These are phyloP conservation scores for Barnettozyma salicaria DNA, from an alignment of 805 yeast species.

Conservation along the genomic window DNA sequence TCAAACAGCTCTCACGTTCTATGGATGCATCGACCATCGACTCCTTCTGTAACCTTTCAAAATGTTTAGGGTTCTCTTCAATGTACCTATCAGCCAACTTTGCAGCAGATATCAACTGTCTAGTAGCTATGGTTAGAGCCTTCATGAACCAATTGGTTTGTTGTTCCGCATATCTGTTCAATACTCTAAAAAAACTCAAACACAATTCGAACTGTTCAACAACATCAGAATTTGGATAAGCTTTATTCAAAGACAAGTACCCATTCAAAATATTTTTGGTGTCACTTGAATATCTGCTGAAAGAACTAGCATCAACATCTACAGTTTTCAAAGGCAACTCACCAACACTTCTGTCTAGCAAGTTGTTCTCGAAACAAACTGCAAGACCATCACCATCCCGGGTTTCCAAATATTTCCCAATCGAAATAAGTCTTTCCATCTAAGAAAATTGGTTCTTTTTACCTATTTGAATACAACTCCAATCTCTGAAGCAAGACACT, in stretches of 20 bases:
- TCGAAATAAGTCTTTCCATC: constrained; percentile 4
- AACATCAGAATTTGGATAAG: constrained; percentile 27
- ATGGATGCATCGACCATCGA: constrained; percentile 17
- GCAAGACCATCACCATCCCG: constrained; percentile 1
- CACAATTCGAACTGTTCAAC: constrained; percentile 27
- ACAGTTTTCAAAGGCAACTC: constrained; percentile 1
- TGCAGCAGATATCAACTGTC: constrained; percentile 30
- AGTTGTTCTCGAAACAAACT: constrained; percentile 1
- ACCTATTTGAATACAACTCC: neutral
- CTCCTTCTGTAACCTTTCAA: constrained; percentile 3
- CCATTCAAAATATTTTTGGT: no score
- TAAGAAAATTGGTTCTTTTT: neutral
- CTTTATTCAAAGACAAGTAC: constrained; percentile 13
- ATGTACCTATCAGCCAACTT: constrained; percentile 21
- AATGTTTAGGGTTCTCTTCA: constrained; percentile 14
- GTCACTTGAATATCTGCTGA: constrained; percentile 13
- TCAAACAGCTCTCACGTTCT: constrained; percentile 33
- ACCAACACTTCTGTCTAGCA: neutral
- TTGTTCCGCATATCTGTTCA: constrained; percentile 48
- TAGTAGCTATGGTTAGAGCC: constrained; percentile 36
- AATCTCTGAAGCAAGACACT: neutral
- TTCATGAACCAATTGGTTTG: constrained; percentile 48
- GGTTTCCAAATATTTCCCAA: neutral
- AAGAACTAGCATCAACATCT: neutral
- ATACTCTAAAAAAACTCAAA: constrained; percentile 37